Percentiles rank a stretch among this genome's conserved stretches.
Conservation (phyloP, 306 rosid genomes). For the Fagus crenata region DNA sequence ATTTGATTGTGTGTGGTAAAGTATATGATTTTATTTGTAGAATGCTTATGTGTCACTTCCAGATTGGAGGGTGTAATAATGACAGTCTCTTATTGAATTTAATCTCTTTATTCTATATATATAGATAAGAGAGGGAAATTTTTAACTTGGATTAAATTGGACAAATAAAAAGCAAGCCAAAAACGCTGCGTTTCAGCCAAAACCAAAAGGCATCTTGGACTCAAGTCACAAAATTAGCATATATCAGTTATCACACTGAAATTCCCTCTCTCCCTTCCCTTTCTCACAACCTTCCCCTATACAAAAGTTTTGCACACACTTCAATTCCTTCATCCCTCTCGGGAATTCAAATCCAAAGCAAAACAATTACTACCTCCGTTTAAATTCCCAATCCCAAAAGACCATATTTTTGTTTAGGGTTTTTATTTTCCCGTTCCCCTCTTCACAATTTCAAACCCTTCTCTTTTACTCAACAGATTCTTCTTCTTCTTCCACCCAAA, state of each 20-base stretch:
- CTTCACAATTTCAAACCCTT: not conserved
- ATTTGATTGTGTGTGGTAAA: too few species aligned
- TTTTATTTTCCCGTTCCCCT: not conserved
- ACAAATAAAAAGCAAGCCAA: not conserved
- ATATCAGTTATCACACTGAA: too few species aligned
- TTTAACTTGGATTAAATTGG: too few species aligned
- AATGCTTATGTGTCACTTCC: too few species aligned
- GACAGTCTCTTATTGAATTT: too few species aligned
- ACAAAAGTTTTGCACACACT: not conserved
- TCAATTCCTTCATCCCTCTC: not conserved
- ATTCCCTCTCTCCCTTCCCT: not conserved
- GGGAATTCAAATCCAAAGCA: not conserved
- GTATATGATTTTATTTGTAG: too few species aligned
- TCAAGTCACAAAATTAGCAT: too few species aligned
- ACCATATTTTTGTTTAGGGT: not conserved
- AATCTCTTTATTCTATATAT: too few species aligned
- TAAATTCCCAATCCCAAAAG: not conserved
- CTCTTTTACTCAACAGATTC: not conserved
- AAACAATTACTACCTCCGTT: not conserved
- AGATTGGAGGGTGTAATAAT: too few species aligned
- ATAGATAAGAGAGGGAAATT: too few species aligned
- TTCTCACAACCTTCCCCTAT: not conserved
- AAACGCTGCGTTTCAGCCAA: slow-evolving; percentile 1
- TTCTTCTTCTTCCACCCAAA: not conserved
- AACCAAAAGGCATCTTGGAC: too few species aligned